phyloP scores from a whole-genome alignment of 225 moss, liverwort and hornwort genomes.

The Pseudoscleropodium purum region DNA sequence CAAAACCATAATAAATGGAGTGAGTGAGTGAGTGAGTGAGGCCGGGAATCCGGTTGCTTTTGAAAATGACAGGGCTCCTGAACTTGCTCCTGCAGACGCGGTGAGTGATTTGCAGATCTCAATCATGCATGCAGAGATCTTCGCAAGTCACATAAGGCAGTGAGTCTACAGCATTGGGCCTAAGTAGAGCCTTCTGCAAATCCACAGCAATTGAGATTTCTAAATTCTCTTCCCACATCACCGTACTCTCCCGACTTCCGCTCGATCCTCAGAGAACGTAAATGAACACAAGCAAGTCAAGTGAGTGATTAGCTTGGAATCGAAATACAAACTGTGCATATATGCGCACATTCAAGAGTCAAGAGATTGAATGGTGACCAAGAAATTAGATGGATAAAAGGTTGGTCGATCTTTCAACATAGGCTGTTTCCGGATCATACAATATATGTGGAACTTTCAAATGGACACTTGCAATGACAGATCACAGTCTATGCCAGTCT shows the following conservation, averaged over 20 bases:
- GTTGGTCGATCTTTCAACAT: constrained; percentile 26
- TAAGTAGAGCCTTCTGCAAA: too few species aligned
- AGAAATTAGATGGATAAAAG: constrained; percentile 30
- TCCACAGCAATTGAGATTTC: neutral
- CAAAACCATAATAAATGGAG: neutral
- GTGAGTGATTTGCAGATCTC: neutral
- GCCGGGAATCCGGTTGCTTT: neutral
- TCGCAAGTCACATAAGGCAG: neutral
- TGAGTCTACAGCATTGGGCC: neutral
- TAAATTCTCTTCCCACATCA: neutral
- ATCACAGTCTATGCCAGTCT: neutral
- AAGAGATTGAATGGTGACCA: constrained; percentile 7
- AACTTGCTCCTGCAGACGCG: neutral
- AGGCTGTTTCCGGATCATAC: constrained; percentile 4
- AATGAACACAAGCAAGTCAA: neutral
- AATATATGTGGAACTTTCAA: constrained; percentile 35
- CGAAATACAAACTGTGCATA: neutral
- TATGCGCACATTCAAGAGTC: neutral
- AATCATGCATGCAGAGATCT: neutral
- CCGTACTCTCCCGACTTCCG: neutral
- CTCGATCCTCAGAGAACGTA: neutral
- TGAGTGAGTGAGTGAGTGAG: neutral
- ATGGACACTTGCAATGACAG: constrained; percentile 48
- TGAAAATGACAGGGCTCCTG: neutral
- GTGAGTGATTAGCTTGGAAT: neutral